phyloP scores from a whole-genome alignment of 345 rosid species.

The Dimocarpus longan region DNA sequence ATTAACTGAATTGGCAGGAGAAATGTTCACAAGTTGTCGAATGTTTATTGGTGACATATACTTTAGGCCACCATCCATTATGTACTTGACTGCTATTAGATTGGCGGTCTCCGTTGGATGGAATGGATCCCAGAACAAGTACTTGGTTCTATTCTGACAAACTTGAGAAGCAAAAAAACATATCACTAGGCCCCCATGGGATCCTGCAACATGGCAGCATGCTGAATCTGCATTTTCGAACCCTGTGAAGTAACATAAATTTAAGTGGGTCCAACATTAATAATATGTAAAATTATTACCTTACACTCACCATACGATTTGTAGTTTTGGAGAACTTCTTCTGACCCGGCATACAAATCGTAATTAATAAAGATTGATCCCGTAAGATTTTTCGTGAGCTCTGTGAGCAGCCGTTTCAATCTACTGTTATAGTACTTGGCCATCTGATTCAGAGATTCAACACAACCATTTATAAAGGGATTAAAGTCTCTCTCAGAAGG shows the following conservation, averaged over 20 bases:
- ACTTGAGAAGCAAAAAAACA: slow-evolving; percentile 15
- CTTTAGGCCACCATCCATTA: slow-evolving; percentile 37
- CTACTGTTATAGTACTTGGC: slow-evolving; percentile 9
- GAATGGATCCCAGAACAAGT: slow-evolving; percentile 49
- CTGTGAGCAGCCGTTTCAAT: slow-evolving; percentile 12
- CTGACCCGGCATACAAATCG: not conserved
- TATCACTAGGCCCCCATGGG: slow-evolving; percentile 2
- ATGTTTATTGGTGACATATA: slow-evolving; percentile 47
- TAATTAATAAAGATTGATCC: slow-evolving; percentile 16
- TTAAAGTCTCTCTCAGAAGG: slow-evolving; percentile 13
- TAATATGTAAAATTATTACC: not conserved
- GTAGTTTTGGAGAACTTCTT: slow-evolving; percentile 14
- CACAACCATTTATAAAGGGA: not conserved
- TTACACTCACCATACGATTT: slow-evolving; percentile 18
- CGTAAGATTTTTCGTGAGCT: slow-evolving; percentile 3
- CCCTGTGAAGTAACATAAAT: slow-evolving; percentile 22
- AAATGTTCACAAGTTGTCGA: slow-evolving; percentile 33
- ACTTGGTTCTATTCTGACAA: slow-evolving; percentile 39
- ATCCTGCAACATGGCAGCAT: slow-evolving; percentile 40
- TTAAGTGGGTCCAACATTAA: not conserved
- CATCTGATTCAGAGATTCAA: not conserved
- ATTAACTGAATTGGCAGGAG: not conserved
- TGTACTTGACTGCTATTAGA: slow-evolving; percentile 33
- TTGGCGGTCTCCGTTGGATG: slow-evolving; percentile 43
- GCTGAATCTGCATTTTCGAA: slow-evolving; percentile 35